Conservation (phyloP, 441 rosid genomes). For the Capsella rubella region DNA sequence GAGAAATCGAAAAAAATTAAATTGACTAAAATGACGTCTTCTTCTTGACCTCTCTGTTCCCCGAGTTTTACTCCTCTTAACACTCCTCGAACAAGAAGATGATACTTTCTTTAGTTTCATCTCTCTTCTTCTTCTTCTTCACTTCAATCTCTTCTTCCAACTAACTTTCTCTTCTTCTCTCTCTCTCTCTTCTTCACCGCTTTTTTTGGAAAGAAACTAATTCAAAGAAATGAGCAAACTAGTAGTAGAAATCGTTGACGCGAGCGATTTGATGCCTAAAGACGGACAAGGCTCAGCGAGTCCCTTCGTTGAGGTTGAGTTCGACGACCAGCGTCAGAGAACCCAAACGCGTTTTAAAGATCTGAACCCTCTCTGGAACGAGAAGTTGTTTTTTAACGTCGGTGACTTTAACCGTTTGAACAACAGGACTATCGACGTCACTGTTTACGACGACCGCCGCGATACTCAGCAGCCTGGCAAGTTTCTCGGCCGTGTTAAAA, state of each 20-base stretch:
- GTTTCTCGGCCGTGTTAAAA: conserved; percentile 82
- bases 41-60: conserved; percentile 36
- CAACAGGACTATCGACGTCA: conserved; percentile 53
- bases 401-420: conserved; percentile 46
- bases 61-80: conserved; percentile 34
- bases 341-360: conserved; percentile 59
- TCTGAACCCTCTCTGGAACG: conserved; percentile 64
- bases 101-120: background rate
- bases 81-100: conserved; percentile 48
- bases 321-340: conserved; percentile 55
- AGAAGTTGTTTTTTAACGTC: conserved; percentile 54
- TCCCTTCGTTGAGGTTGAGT: conserved; percentile 58
- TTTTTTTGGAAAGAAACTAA: too few species aligned
- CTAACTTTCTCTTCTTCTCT: background rate
- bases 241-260: conserved; percentile 62
- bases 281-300: conserved; percentile 66
- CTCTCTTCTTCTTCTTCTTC: conserved; percentile 10
- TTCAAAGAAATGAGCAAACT: conserved; percentile 52
- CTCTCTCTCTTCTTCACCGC: conserved; percentile 3
- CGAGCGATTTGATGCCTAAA: conserved; percentile 60
- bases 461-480: conserved; percentile 57
- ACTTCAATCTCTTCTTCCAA: conserved; percentile 13
- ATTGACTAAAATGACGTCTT: conserved; percentile 37
- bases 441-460: conserved; percentile 60
- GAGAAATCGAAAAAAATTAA: conserved; percentile 34